These are phyloP conservation scores for Acer yangbiense DNA, from an alignment of 345 rosid genomes.

Conservation along the genomic window DNA sequence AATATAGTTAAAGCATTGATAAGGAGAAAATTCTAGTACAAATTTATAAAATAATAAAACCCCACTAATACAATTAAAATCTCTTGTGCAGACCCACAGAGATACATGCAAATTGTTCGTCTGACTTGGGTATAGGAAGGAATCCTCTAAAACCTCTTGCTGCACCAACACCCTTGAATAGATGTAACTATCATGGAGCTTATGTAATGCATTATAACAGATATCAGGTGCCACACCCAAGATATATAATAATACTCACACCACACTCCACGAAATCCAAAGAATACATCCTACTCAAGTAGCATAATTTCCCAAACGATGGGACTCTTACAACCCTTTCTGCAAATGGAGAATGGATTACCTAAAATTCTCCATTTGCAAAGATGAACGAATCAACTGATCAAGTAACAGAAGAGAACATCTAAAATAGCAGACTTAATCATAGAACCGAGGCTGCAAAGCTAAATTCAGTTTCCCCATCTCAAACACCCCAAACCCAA, in stretches of 20 bases:
- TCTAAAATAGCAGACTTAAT: background rate
- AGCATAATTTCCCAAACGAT: background rate
- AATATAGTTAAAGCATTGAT: background rate
- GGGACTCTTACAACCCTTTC: background rate
- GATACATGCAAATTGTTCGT: too few species aligned
- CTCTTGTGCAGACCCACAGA: too few species aligned
- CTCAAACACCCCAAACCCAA: background rate
- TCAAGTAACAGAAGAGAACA: background rate
- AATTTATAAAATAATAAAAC: background rate
- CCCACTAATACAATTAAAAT: background rate
- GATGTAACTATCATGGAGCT: background rate
- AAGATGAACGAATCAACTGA: background rate
- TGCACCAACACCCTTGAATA: background rate
- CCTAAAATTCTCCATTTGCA: background rate
- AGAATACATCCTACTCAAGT: background rate
- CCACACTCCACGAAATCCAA: background rate
- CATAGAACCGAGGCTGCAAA: background rate
- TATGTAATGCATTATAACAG: background rate
- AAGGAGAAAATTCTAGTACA: background rate
- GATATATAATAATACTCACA: background rate
- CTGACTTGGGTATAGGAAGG: too few species aligned
- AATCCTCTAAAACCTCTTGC: slow-evolving; percentile 1
- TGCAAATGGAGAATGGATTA: background rate
- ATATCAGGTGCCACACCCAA: background rate
- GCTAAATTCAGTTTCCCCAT: background rate